phyloP scores from a whole-genome alignment of 495 filamentous ascomycete species.

The Penicillium taxi region DNA sequence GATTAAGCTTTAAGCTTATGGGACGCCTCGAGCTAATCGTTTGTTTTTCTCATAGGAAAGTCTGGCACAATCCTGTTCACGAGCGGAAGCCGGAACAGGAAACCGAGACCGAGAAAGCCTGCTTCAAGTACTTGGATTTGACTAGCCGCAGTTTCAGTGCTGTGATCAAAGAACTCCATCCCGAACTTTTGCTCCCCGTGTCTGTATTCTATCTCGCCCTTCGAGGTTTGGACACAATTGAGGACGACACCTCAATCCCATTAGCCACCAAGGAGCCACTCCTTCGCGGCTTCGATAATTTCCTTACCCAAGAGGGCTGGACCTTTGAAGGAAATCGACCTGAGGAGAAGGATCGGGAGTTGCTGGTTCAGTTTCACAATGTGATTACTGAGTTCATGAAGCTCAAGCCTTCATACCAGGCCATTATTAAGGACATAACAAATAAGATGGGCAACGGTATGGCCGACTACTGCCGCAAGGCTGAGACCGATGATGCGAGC shows the following conservation, averaged over 20 bases:
- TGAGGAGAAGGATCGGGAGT: conserved; percentile 86
- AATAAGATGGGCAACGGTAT: conserved; percentile 96
- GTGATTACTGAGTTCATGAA: conserved; percentile 83
- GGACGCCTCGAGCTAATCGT: neutral
- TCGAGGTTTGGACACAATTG: conserved; percentile 88
- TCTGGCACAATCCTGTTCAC: conserved; percentile 92
- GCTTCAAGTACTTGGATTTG: conserved; percentile 77
- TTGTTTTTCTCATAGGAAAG: conserved; percentile 55
- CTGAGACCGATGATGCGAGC: conserved; percentile 65
- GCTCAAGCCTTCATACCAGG: conserved; percentile 74
- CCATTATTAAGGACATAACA: conserved; percentile 89
- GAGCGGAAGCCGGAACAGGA: conserved; percentile 71
- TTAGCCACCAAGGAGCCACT: conserved; percentile 77
- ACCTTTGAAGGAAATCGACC: conserved; percentile 77
- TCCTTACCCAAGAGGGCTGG: conserved; percentile 80
- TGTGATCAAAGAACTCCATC: conserved; percentile 92
- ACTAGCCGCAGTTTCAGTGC: conserved; percentile 90
- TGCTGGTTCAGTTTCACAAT: conserved; percentile 84
- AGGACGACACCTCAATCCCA: conserved; percentile 94
- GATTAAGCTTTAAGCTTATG: too few species aligned
- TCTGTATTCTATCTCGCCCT: conserved; percentile 90
- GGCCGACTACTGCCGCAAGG: conserved; percentile 86
- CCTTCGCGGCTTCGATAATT: conserved; percentile 69
- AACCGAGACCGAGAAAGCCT: conserved; percentile 59
- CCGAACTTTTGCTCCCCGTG: conserved; percentile 83